A percentile compares a stretch with the other conserved stretches of the same genome.
Conservation (phyloP, 2,329 filamentous ascomycete species). For the Epichloe elymi region DNA sequence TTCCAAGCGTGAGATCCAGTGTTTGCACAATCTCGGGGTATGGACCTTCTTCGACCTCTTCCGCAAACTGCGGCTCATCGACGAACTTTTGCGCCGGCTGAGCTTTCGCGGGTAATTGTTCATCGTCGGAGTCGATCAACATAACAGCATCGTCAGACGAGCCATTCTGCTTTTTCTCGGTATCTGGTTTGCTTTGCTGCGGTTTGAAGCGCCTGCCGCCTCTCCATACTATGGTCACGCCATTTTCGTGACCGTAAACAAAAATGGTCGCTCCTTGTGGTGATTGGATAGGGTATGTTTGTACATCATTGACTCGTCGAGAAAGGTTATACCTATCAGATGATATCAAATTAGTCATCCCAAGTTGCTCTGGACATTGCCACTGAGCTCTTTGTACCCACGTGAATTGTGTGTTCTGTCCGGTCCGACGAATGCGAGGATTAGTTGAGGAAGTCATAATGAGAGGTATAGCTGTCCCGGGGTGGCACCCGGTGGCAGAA, state of each 20-base stretch:
- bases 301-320: constrained; percentile 44
- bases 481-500: constrained; percentile 5
- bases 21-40: constrained; percentile 46
- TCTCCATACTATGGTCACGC: constrained; percentile 48
- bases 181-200: constrained; percentile 18
- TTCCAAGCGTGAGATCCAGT: constrained; percentile 46
- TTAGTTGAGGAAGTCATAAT: constrained; percentile 20
- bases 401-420: constrained; percentile 37
- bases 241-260: constrained; percentile 51
- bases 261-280: constrained; percentile 51
- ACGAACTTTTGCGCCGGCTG: constrained; percentile 23
- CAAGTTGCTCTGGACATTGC: too few species aligned
- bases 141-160: constrained; percentile 40
- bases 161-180: constrained; percentile 38
- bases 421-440: constrained; percentile 32
- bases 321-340: constrained; percentile 44
- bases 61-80: constrained; percentile 47
- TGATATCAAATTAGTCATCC: neutral
- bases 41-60: constrained; percentile 32
- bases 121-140: constrained; percentile 51
- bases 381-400: constrained; percentile 14
- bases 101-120: constrained; percentile 27
- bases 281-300: constrained; percentile 47
- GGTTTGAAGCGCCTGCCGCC: constrained; percentile 47
- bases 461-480: neutral